phyloP scores from a whole-genome alignment of 768 basidiomycete species.

The Gloeophyllum trabeum region DNA sequence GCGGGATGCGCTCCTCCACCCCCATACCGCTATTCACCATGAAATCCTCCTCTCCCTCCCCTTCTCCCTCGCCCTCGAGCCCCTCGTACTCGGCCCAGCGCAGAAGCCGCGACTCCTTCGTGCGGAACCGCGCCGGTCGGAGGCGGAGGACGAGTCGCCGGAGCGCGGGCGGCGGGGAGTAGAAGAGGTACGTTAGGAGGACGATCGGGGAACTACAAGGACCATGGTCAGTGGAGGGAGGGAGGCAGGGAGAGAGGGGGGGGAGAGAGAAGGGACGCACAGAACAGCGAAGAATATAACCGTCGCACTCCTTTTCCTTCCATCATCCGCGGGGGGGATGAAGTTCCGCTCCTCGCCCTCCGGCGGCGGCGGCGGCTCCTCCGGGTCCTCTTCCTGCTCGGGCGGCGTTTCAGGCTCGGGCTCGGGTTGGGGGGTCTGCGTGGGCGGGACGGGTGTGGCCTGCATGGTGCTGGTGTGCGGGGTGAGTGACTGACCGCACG shows the following conservation, averaged over 20 bases:
- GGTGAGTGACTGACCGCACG: conserved; percentile 9
- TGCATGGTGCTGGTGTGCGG: neutral
- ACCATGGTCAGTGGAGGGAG: neutral
- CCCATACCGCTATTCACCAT: conserved; percentile 32
- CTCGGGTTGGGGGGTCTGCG: conserved; percentile 4
- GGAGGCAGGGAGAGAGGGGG: neutral
- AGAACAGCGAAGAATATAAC: conserved; percentile 11
- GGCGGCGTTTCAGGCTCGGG: conserved; percentile 3
- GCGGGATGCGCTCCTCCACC: conserved; percentile 32
- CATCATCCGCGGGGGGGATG: conserved; percentile 7
- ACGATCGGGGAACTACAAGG: conserved; percentile 7
- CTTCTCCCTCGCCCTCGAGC: conserved; percentile 13
- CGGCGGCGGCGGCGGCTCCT: conserved; percentile 7
- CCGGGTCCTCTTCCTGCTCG: conserved; percentile 1
- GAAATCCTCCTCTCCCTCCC: conserved; percentile 21
- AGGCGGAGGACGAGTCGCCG: conserved; percentile 10
- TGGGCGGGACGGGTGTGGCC: neutral
- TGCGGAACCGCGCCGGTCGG: conserved; percentile 21
- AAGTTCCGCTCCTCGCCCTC: conserved; percentile 8
- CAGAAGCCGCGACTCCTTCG: conserved; percentile 28
- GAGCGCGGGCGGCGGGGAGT: conserved; percentile 12
- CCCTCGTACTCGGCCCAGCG: conserved; percentile 39
- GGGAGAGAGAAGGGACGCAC: neutral
- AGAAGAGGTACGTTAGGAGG: conserved; percentile 11
- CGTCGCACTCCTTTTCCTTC: conserved; percentile 7